Conservation (phyloP, 2,329 filamentous ascomycete genomes). For the Verticillium dahliae region DNA sequence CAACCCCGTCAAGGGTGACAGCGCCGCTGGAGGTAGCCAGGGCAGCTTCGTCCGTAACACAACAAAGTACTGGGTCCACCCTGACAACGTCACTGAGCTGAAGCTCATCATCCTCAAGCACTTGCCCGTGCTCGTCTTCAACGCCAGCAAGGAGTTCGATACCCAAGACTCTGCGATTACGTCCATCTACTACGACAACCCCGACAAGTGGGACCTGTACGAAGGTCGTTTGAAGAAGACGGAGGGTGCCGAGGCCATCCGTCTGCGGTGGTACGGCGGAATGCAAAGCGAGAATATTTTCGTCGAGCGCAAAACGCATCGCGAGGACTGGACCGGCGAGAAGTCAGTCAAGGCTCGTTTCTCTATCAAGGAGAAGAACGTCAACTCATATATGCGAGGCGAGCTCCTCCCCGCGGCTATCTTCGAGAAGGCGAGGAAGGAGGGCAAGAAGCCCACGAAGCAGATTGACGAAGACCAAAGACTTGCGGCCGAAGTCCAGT, state of each 20-base stretch:
- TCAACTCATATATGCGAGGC: slow-evolving; percentile 83
- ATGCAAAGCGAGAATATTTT: slow-evolving; percentile 96
- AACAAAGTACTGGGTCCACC: slow-evolving; percentile 99
- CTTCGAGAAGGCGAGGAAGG: slow-evolving; percentile 95
- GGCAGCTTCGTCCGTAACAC: slow-evolving; percentile 96
- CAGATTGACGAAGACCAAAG: slow-evolving; percentile 89
- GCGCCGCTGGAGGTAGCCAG: slow-evolving; percentile 82
- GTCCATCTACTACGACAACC: slow-evolving; percentile 97
- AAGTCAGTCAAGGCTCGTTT: slow-evolving; percentile 98
- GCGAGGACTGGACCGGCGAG: slow-evolving; percentile 98
- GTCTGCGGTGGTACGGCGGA: slow-evolving; percentile 92
- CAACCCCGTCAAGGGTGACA: slow-evolving; percentile 87
- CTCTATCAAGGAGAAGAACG: slow-evolving; percentile 91
- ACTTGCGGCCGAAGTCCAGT: slow-evolving; percentile 87
- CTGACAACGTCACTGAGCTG: slow-evolving; percentile 94
- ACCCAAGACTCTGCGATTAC: slow-evolving; percentile 88
- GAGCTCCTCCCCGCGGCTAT: slow-evolving; percentile 77
- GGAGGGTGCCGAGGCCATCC: slow-evolving; percentile 93
- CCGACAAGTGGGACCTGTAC: slow-evolving; percentile 89
- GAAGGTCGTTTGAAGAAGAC: slow-evolving; percentile 94
- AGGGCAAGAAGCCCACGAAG: slow-evolving; percentile 88
- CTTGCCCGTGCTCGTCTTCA: slow-evolving; percentile 94
- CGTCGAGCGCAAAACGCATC: slow-evolving; percentile 94
- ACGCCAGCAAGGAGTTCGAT: slow-evolving; percentile 93
- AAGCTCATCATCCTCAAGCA: slow-evolving; percentile 98